Evolutionary conservation across 352 stramenopile genomes (phyloP).

Genomic region (Phytophthora colocasiae): DNA sequence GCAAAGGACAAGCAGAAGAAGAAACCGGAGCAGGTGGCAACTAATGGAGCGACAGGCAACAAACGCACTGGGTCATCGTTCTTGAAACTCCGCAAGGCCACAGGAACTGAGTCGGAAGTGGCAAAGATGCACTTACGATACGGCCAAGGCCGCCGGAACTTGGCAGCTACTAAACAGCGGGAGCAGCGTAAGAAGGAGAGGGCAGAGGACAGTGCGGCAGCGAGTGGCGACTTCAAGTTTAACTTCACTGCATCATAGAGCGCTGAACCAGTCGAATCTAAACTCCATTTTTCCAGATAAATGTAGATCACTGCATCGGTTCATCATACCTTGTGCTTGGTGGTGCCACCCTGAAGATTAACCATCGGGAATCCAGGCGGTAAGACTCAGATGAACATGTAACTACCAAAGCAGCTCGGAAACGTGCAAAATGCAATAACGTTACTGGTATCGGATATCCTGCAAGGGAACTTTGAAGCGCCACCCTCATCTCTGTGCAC

Average conservation of each 20-base stretch:
- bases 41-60: not conserved
- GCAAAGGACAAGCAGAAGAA: slow-evolving; percentile 29
- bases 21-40: slow-evolving; percentile 23
- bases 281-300: too few species aligned
- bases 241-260: slow-evolving; percentile 38
- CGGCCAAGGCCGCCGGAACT: slow-evolving; percentile 62
- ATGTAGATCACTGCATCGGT: slow-evolving; percentile 5
- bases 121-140: slow-evolving; percentile 80
- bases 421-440: too few species aligned
- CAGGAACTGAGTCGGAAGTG: slow-evolving; percentile 69
- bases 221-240: slow-evolving; percentile 38
- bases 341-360: not conserved
- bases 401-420: too few species aligned
- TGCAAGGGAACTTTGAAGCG: not conserved
- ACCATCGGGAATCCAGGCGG: not conserved
- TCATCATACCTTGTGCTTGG: too few species aligned
- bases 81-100: slow-evolving; percentile 66
- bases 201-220: not conserved
- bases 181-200: slow-evolving; percentile 41
- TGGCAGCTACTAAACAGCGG: slow-evolving; percentile 57
- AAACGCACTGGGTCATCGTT: slow-evolving; percentile 40
- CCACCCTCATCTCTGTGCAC: slow-evolving; percentile 15
- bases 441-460: too few species aligned
- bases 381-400: too few species aligned
- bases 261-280: not conserved